phyloP scores from a whole-genome alignment of 176 grass and related monocot species.

The Ampelocalamus luodianensis region DNA sequence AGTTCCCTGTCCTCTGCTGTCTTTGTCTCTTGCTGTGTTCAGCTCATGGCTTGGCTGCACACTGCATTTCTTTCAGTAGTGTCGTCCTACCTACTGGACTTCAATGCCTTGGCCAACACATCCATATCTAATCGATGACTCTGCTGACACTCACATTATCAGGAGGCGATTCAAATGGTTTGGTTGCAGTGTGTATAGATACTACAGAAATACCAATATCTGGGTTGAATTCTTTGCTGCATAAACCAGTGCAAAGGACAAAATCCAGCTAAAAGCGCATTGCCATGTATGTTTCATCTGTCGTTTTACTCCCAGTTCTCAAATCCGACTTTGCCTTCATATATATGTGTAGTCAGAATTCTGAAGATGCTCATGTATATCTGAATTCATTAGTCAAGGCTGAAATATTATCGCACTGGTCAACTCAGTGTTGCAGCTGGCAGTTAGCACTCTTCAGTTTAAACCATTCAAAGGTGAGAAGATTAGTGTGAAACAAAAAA shows the following conservation, averaged over 20 bases:
- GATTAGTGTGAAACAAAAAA: not conserved
- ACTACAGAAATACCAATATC: not conserved
- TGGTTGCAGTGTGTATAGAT: not conserved
- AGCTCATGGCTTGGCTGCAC: not conserved
- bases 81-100: conserved; percentile 34
- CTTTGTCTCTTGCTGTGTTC: conserved; percentile 42
- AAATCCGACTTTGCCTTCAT: conserved; percentile 29
- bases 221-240: conserved; percentile 34
- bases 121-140: conserved; percentile 9
- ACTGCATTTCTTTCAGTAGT: conserved; percentile 46
- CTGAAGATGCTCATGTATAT: conserved; percentile 2
- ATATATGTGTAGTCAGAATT: not conserved
- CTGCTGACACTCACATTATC: not conserved
- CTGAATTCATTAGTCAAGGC: not conserved
- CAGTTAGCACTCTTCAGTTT: not conserved
- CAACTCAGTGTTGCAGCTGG: not conserved
- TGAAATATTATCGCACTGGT: conserved; percentile 13
- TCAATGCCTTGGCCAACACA: not conserved
- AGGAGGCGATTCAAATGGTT: conserved; percentile 11
- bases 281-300: not conserved
- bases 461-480: conserved; percentile 1
- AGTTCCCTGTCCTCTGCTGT: not conserved
- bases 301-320: not conserved
- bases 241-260: conserved; percentile 9
- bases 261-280: conserved; percentile 20